Conservation (phyloP, 495 filamentous ascomycete genomes). For the Platismatia glauca region DNA sequence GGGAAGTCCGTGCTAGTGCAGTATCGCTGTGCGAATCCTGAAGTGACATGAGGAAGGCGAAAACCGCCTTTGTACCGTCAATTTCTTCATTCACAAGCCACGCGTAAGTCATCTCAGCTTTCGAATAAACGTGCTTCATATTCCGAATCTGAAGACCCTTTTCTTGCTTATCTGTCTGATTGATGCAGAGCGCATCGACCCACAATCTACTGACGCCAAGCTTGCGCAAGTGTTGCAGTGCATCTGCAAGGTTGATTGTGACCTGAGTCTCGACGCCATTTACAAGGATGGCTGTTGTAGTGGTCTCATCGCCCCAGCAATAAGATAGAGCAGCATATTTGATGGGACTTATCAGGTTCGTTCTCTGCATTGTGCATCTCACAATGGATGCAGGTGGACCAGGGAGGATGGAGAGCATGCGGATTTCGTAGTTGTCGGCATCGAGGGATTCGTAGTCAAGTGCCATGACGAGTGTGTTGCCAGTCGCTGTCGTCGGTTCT, state of each 20-base stretch:
- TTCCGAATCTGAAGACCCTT: constrained; percentile 14
- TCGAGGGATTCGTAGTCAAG: constrained; percentile 9
- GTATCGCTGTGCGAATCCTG: background rate
- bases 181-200: constrained; percentile 19
- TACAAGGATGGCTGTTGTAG: constrained; percentile 4
- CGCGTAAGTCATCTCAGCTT: constrained; percentile 7
- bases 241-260: constrained; percentile 14
- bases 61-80: background rate
- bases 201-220: constrained; percentile 11
- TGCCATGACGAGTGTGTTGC: background rate
- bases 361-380: constrained; percentile 11
- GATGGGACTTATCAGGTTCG: constrained; percentile 6
- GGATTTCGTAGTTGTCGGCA: constrained; percentile 6
- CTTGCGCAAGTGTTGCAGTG: constrained; percentile 12
- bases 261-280: constrained; percentile 5
- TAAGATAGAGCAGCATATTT: constrained; percentile 17
- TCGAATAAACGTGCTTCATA: constrained; percentile 11
- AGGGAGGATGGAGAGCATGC: constrained; percentile 8
- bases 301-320: constrained; percentile 14
- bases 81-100: constrained; percentile 3
- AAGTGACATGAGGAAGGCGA: constrained; percentile 7
- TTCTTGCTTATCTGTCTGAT: constrained; percentile 16
- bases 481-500: background rate
- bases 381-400: constrained; percentile 5
- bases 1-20: background rate